Evolutionary conservation across 331 rosid species (phyloP), one percentile per base, ranked within the genome.

Genomic region (Pyracantha coccinea): DNA sequence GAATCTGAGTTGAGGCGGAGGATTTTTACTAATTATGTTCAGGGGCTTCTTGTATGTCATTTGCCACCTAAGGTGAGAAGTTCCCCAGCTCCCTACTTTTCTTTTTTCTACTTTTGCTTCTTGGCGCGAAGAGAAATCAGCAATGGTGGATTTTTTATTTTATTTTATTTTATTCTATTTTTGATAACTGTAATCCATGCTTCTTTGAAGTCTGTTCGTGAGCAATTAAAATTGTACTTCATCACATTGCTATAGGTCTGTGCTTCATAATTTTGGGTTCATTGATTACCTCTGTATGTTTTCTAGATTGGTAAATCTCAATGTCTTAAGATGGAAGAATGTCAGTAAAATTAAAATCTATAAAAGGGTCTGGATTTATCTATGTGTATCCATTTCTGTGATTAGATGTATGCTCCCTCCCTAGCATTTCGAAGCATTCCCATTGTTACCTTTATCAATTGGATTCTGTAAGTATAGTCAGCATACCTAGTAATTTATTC

Each of bases 21-120:
- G 81, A 90, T 75, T 61, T 86, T 90, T 6, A 79, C 86, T 28
- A 80, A 78, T 41, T 88, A 81, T 66, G 87, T 92, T 11, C 92
- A 79, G 83, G 65, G 85, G 45, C 72, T 92, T 50, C 77, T 90
- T 33, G 84, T 60, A 54, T 60, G 54, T 50, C 73, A 79, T 29
- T 81, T 88, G 23, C 75, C 85, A 72, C 86, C 90, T 57, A 88
- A 92, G 98, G 98, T 92, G 14, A 58, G 20, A 41, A 27, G 63
- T 69, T 25, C 73, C 25, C 74, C 61, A n/a, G 45, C 28, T 70
- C 29, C 60, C 66, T 12, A 24, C 8, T 2, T 52, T 28, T 9
- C 64, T 47, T 68, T 53, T 76, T 81, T 58, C 11, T 65, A 33
- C 2, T 33, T 14, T 65, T 17, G 35, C 32, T 29, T 5, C 50